Percentiles rank a stretch among this genome's conserved stretches.
phyloP scores from a whole-genome alignment of 768 basidiomycete species.

The Tylopilus sp. region DNA sequence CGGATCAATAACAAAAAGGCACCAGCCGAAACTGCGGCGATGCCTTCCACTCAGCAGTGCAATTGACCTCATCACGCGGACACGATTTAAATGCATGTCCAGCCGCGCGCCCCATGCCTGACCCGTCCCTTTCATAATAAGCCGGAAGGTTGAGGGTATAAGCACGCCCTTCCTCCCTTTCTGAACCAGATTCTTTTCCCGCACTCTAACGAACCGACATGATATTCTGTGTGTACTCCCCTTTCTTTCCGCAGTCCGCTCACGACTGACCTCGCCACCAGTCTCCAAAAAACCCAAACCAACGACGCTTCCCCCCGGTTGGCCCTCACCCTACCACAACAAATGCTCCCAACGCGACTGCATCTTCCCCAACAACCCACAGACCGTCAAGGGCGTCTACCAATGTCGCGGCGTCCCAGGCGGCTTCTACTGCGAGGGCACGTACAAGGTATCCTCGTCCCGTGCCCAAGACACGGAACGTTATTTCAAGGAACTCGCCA shows the following conservation, averaged over 20 bases:
- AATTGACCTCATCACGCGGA: conserved; percentile 28
- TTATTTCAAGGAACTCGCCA: conserved; percentile 27
- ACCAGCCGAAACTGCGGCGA: conserved; percentile 20
- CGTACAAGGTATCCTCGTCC: conserved; percentile 32
- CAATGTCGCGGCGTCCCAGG: conserved; percentile 32
- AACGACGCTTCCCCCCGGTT: conserved; percentile 27
- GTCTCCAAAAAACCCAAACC: conserved; percentile 32
- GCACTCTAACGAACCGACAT: conserved; percentile 18
- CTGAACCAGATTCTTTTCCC: neutral
- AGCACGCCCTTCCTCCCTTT: conserved; percentile 3
- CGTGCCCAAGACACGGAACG: conserved; percentile 33
- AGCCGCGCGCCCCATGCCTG: conserved; percentile 15
- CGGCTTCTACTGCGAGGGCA: conserved; percentile 35
- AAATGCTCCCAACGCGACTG: conserved; percentile 36
- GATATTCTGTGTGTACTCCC: conserved; percentile 27
- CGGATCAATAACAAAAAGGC: conserved; percentile 10
- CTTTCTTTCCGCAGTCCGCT: neutral
- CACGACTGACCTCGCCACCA: conserved; percentile 3
- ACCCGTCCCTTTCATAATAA: conserved; percentile 29
- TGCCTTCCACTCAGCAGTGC: conserved; percentile 14
- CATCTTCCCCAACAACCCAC: conserved; percentile 30
- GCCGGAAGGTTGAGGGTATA: conserved; percentile 12
- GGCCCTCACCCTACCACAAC: conserved; percentile 38
- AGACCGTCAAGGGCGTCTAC: conserved; percentile 30
- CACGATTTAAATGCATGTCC: conserved; percentile 34